A percentile compares a stretch with the other conserved stretches of the same genome.
phyloP scores from a whole-genome alignment of 2,329 filamentous ascomycete species.

The Ceratocystis cacaofunesta region DNA sequence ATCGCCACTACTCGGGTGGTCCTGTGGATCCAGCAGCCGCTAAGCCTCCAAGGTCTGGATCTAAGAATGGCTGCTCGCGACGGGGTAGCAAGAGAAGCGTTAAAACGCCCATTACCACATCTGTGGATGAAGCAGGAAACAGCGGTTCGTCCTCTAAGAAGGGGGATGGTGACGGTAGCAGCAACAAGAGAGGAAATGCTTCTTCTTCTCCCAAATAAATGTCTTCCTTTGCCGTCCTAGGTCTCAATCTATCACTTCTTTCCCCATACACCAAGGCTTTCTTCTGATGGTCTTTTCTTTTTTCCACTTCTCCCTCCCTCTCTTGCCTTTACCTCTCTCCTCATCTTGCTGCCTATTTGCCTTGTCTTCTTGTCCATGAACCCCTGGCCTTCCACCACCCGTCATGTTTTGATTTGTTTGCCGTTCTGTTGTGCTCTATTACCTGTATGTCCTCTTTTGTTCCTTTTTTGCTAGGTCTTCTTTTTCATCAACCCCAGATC shows the following conservation, averaged over 20 bases:
- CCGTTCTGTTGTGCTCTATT: not conserved
- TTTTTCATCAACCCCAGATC: not conserved
- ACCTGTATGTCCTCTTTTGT: not conserved
- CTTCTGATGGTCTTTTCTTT: not conserved
- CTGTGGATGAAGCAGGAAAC: not conserved
- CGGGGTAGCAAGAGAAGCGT: constrained; percentile 2
- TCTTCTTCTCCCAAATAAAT: not conserved
- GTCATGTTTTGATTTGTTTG: no score
- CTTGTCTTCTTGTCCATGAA: no score
- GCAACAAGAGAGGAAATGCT: not conserved
- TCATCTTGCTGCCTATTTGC: not conserved
- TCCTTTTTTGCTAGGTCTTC: no score
- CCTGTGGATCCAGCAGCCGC: not conserved
- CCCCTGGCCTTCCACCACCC: not conserved
- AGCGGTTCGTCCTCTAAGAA: not conserved
- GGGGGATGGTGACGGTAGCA: not conserved
- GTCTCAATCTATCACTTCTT: not conserved
- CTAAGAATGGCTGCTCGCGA: not conserved
- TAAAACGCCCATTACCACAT: not conserved
- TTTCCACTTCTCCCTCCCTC: not conserved
- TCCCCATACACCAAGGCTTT: not conserved
- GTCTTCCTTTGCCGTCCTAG: not conserved
- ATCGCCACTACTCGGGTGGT: constrained; percentile 16
- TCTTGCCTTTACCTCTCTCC: not conserved
- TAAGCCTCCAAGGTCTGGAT: not conserved